Evolutionary conservation across 257 asterid species (phyloP).

Genomic region (Nicotiana noctiflora): DNA sequence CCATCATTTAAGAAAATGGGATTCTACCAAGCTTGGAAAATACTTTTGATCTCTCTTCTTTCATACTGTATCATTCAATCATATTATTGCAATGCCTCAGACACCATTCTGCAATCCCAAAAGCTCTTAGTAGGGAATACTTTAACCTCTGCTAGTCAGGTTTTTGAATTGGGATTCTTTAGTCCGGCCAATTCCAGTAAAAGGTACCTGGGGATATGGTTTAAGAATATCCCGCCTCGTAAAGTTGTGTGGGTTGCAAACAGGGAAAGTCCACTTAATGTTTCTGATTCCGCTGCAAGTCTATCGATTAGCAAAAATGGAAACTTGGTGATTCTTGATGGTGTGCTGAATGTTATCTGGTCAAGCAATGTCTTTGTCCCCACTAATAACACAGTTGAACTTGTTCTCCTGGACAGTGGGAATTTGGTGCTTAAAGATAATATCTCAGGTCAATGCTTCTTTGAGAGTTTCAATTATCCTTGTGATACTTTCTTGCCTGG

Average conservation of each 20-base stretch:
- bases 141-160: slow-evolving; percentile 33
- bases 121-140: slow-evolving; percentile 29
- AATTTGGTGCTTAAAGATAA: slow-evolving; percentile 19
- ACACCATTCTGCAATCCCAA: slow-evolving; percentile 33
- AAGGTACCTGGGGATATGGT: slow-evolving; percentile 69
- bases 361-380: slow-evolving; percentile 10
- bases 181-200: slow-evolving; percentile 16
- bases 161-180: slow-evolving; percentile 75
- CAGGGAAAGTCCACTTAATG: slow-evolving; percentile 14
- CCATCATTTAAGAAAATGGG: not conserved
- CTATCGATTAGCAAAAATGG: slow-evolving; percentile 14
- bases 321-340: slow-evolving; percentile 17
- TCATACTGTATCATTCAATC: not conserved
- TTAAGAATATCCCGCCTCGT: slow-evolving; percentile 23
- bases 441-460: slow-evolving; percentile 3
- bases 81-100: slow-evolving; percentile 12
- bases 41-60: not conserved
- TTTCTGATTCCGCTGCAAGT: slow-evolving; percentile 6
- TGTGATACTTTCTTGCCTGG: slow-evolving; percentile 11
- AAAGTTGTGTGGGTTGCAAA: slow-evolving; percentile 23
- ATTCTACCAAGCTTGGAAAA: not conserved
- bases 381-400: slow-evolving; percentile 10
- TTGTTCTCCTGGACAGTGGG: slow-evolving; percentile 19
- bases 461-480: slow-evolving; percentile 20
- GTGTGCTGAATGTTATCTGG: slow-evolving; percentile 17